Percentiles rank a stretch among this genome's conserved stretches.
Conservation (phyloP, 1,284 basidiomycete genomes). For the Heterobasidion occidentale region DNA sequence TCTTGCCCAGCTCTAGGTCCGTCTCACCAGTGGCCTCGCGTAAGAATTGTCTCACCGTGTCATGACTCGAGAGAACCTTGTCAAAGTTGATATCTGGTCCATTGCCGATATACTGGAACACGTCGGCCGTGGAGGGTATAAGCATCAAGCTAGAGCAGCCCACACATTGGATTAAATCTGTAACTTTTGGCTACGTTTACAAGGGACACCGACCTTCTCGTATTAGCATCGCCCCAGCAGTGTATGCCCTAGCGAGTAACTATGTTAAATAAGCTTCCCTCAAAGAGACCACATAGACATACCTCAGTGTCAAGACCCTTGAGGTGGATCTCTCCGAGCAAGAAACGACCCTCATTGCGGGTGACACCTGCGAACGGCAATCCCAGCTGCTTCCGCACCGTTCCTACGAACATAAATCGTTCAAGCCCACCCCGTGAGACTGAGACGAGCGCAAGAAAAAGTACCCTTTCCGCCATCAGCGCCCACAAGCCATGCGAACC, state of each 20-base stretch:
- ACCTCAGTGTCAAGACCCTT: slow-evolving; percentile 17
- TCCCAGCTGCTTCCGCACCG: not conserved
- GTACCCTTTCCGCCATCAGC: slow-evolving; percentile 30
- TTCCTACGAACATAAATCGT: not conserved
- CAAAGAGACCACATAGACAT: not conserved
- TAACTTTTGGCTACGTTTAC: no score
- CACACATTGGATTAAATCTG: no score
- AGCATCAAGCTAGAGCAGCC: no score
- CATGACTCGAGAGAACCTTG: not conserved
- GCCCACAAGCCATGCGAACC: slow-evolving; percentile 23
- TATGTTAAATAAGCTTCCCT: not conserved
- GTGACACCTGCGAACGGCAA: slow-evolving; percentile 24
- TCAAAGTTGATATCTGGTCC: not conserved
- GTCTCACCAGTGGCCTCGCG: not conserved
- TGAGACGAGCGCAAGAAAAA: no score
- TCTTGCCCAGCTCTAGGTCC: not conserved
- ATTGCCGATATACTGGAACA: not conserved
- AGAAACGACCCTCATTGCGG: slow-evolving; percentile 18
- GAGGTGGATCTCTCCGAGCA: slow-evolving; percentile 24
- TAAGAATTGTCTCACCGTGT: slow-evolving; percentile 8
- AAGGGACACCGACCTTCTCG: no score
- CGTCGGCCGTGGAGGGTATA: no score
- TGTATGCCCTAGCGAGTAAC: no score
- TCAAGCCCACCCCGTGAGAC: no score
- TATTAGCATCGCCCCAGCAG: no score